A percentile compares a stretch with the other conserved stretches of the same genome.
Conservation (phyloP, 768 basidiomycete species). For the Pulveroboletus sp. region DNA sequence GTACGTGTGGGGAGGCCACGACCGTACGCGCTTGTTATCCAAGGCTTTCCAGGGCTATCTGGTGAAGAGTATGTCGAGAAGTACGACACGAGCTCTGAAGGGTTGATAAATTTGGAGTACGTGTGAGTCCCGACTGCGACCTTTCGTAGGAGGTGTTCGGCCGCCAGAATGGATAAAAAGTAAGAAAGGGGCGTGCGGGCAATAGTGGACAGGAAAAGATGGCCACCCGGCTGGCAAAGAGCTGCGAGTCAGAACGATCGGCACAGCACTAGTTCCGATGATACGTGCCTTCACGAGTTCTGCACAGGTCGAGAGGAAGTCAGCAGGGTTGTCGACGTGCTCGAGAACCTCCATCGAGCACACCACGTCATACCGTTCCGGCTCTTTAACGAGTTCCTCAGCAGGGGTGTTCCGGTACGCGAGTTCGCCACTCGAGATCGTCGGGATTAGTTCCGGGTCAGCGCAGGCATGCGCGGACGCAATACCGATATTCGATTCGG, state of each 20-base stretch:
- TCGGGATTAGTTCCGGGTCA: slow-evolving; percentile 56
- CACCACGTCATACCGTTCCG: slow-evolving; percentile 80
- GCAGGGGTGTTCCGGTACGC: slow-evolving; percentile 70
- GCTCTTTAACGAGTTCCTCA: slow-evolving; percentile 62
- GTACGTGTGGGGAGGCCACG: slow-evolving; percentile 49
- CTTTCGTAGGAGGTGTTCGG: slow-evolving; percentile 75
- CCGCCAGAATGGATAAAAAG: slow-evolving; percentile 66
- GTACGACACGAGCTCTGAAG: slow-evolving; percentile 78
- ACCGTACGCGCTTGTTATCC: slow-evolving; percentile 53
- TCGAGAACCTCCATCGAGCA: slow-evolving; percentile 98
- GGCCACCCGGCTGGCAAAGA: slow-evolving; percentile 77
- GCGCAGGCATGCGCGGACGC: slow-evolving; percentile 76
- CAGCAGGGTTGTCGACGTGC: slow-evolving; percentile 89
- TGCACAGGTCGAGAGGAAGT: slow-evolving; percentile 78
- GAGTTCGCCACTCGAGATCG: slow-evolving; percentile 34
- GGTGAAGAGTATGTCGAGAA: slow-evolving; percentile 56
- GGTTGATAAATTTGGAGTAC: slow-evolving; percentile 84
- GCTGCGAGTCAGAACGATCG: slow-evolving; percentile 1
- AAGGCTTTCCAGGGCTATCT: slow-evolving; percentile 33
- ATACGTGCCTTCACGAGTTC: slow-evolving; percentile 76
- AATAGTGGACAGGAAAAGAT: slow-evolving; percentile 93
- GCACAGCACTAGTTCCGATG: background rate
- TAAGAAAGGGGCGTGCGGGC: slow-evolving; percentile 78
- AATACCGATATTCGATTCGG: slow-evolving; percentile 78
- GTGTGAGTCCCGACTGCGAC: slow-evolving; percentile 90